These are phyloP conservation scores for Pichia ethanolica DNA, from an alignment of 805 yeast species.

Conservation along the genomic window DNA sequence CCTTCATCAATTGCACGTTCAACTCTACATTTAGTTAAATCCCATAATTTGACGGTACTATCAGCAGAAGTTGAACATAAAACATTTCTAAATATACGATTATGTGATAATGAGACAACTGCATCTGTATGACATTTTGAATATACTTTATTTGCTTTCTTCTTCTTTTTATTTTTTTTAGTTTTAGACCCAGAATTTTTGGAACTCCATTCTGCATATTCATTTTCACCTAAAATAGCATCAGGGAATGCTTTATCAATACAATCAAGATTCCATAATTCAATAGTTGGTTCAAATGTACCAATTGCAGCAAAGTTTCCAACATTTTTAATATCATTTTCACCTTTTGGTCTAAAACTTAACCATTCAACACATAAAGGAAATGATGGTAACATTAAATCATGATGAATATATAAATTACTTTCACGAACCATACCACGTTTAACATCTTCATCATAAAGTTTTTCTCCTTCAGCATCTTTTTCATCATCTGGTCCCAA, in stretches of 20 bases:
- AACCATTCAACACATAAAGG: conserved; percentile 97
- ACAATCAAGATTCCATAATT: conserved; percentile 91
- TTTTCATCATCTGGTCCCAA: conserved; percentile 43
- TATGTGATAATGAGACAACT: conserved; percentile 78
- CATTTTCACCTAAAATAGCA: conserved; percentile 77
- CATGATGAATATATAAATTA: conserved; percentile 88
- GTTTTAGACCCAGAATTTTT: conserved; percentile 24
- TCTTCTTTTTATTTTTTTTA: conserved; percentile 41
- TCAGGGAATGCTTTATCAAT: conserved; percentile 94
- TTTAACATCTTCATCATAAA: conserved; percentile 64
- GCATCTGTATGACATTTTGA: conserved; percentile 84
- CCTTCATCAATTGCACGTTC: conserved; percentile 61
- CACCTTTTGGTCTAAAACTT: conserved; percentile 56
- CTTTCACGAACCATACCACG: conserved; percentile 66
- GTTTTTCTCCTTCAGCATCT: conserved; percentile 58
- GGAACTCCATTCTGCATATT: conserved; percentile 22
- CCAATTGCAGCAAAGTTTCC: conserved; percentile 96
- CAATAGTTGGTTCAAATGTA: conserved; percentile 95
- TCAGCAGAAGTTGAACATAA: conserved; percentile 95
- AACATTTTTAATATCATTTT: conserved; percentile 37
- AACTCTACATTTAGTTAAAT: conserved; percentile 63
- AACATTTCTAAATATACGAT: conserved; percentile 71
- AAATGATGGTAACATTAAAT: conserved; percentile 92
- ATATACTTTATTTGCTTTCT: conserved; percentile 41
- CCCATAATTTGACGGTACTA: conserved; percentile 93